Percentiles rank a stretch among this genome's conserved stretches.
These are phyloP conservation scores for Dactylellina parvicollis DNA, from an alignment of 2,329 filamentous ascomycete species.

Conservation along the genomic window DNA sequence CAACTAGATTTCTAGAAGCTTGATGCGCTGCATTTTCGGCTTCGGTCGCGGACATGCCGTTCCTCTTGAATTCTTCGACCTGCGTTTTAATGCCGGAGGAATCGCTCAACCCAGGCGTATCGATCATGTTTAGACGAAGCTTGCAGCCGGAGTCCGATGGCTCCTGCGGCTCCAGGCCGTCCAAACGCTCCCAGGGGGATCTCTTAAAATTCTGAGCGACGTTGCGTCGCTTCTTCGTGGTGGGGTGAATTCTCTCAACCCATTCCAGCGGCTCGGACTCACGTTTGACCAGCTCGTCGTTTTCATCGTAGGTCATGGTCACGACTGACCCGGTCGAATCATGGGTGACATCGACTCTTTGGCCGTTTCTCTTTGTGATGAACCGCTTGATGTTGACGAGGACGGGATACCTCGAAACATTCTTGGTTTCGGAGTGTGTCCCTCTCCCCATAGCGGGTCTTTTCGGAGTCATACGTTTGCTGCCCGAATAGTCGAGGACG, in stretches of 20 bases:
- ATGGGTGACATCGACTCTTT: constrained; percentile 9
- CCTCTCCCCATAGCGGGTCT: constrained; percentile 9
- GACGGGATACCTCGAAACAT: constrained; percentile 4
- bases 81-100: constrained; percentile 1
- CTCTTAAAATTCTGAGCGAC: constrained; percentile 12
- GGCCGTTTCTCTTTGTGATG: neutral
- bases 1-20: constrained; percentile 7
- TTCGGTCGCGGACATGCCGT: neutral
- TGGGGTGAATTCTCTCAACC: neutral
- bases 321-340: constrained; percentile 10
- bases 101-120: constrained; percentile 25
- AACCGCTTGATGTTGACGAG: constrained; percentile 9
- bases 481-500: constrained; percentile 6
- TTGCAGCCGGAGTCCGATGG: neutral
- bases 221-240: neutral
- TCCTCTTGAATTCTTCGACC: constrained; percentile 7
- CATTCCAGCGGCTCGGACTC: constrained; percentile 10
- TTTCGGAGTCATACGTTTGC: neutral
- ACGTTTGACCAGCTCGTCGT: neutral
- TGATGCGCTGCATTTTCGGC: constrained; percentile 6
- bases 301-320: constrained; percentile 12
- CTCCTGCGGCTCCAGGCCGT: neutral
- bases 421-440: constrained; percentile 20
- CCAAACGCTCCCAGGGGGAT: constrained; percentile 1
- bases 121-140: constrained; percentile 16